These are phyloP conservation scores for Ramalina peruviana DNA, from an alignment of 495 filamentous ascomycete genomes.

Conservation along the genomic window DNA sequence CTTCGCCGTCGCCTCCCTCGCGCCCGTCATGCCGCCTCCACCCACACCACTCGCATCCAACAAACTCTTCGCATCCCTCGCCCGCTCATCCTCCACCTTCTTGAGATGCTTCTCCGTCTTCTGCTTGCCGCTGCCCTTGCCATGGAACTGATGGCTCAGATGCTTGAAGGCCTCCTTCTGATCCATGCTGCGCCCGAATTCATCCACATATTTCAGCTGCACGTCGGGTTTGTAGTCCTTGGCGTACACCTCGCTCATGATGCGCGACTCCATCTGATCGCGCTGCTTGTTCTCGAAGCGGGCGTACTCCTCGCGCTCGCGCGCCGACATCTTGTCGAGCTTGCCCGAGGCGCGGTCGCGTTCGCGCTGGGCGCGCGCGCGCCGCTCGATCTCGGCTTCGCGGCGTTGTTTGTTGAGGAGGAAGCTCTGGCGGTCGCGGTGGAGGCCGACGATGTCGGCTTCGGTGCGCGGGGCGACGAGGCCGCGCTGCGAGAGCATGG, in stretches of 20 bases:
- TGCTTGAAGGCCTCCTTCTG: constrained; percentile 96
- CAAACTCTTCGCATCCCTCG: constrained; percentile 62
- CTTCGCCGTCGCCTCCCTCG: constrained; percentile 55
- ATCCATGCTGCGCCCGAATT: constrained; percentile 68
- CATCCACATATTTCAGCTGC: constrained; percentile 80
- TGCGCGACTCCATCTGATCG: constrained; percentile 65
- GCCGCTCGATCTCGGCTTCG: constrained; percentile 60
- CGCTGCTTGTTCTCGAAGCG: constrained; percentile 74
- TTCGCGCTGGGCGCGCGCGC: constrained; percentile 73
- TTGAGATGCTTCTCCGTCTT: constrained; percentile 96
- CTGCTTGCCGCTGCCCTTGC: constrained; percentile 90
- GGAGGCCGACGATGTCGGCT: constrained; percentile 49
- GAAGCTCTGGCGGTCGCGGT: constrained; percentile 69
- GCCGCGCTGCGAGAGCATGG: constrained; percentile 69
- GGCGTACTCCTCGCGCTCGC: constrained; percentile 83
- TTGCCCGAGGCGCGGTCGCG: constrained; percentile 68
- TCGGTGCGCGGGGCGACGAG: constrained; percentile 52
- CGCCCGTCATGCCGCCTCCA: constrained; percentile 55
- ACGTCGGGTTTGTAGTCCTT: constrained; percentile 81
- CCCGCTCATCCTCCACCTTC: constrained; percentile 94
- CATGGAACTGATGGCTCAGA: constrained; percentile 92
- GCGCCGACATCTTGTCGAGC: constrained; percentile 72
- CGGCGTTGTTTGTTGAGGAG: constrained; percentile 59
- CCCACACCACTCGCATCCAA: constrained; percentile 70
- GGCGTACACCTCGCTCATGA: constrained; percentile 72